Base-by-base conservation (phyloP, 1,139 yeast genomes). In the Tardiomyces depauwii region DNA sequence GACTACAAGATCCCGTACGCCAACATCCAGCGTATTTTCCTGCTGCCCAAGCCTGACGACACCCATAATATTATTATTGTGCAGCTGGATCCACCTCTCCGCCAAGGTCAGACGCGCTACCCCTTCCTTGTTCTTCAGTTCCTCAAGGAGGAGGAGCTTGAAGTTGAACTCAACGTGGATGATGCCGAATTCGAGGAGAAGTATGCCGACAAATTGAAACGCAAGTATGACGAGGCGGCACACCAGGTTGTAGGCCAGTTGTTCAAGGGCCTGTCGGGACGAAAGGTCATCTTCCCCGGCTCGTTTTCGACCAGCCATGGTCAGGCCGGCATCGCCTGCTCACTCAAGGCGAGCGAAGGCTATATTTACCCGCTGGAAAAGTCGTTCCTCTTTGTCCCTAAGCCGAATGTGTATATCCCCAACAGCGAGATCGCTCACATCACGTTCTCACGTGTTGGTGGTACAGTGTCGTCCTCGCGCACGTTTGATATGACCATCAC, bases 21-120 rank as follows among this genome's bases (percentile, higher is more conserved):
- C 59, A 94, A 87, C 61, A 82, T 91, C 53, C 96, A 89, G 65
- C 75, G 96, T 59, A 79, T 91, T 44, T 91, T 91, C 57, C 79
- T 95, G 18, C 73, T 91, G 53, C 98, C 98, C 36, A 88, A 88
- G 61, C 89, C 95, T 1, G 98, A 93, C 64, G 96, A 88, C 51
- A 73, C 85, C 44, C 95, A 91, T 62, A 95, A 89, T 63, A 72
- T 88, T 55, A 73, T 91, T 58, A 81, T 91, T 14, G 70, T 91
- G 49, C 96, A 93, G 59, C 82, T 93, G 41, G 97, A 91, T 57
- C 98, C 98, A 25, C 98, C 99, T 3, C 63, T 82, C 48, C 76
- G 88, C 55, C 91, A 91, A 67, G 99, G 99, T 48, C 97, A 91
- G 68, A 93, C 98, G 0, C 77, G 96, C 52, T 91, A 91, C 61